Conservation (phyloP, 345 rosid species). For the Hypericum androsaemum region DNA sequence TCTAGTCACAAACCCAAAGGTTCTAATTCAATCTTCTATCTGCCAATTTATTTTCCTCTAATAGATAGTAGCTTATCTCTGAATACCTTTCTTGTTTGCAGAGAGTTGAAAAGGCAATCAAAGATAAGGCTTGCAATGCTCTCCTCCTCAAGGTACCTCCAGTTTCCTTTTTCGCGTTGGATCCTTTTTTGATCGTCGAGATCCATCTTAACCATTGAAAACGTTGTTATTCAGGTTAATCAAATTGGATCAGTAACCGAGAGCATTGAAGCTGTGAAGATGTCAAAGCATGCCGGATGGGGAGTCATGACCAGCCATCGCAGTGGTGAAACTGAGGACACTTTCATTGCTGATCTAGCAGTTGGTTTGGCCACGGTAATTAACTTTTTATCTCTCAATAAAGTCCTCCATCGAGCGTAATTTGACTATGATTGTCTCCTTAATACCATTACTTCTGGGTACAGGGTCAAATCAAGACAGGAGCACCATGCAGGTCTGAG, state of each 20-base stretch:
- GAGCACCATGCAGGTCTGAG: conserved; percentile 70
- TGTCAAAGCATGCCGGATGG: conserved; percentile 49
- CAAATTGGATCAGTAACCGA: conserved; percentile 51
- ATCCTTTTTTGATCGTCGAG: neutral
- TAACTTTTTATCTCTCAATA: neutral
- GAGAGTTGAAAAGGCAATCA: conserved; percentile 54
- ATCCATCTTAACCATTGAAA: neutral
- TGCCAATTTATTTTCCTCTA: neutral
- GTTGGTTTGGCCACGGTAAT: conserved; percentile 50
- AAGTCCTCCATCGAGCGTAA: neutral
- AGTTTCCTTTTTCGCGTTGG: neutral
- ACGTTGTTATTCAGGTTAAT: conserved; percentile 27
- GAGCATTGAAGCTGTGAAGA: conserved; percentile 46
- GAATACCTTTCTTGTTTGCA: conserved; percentile 9
- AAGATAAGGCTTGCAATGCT: conserved; percentile 43
- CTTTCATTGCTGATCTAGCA: conserved; percentile 49
- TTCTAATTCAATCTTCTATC: neutral
- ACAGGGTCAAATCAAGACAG: conserved; percentile 60
- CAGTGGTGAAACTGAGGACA: conserved; percentile 55
- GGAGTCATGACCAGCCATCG: conserved; percentile 52
- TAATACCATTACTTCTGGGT: neutral
- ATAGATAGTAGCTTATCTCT: neutral
- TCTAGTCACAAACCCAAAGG: conserved; percentile 66
- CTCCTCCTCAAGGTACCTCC: conserved; percentile 41
- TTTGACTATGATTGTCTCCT: neutral